Evolutionary conservation across 352 stramenopile genomes (phyloP).

Genomic region (Phytophthora niederhauseri): DNA sequence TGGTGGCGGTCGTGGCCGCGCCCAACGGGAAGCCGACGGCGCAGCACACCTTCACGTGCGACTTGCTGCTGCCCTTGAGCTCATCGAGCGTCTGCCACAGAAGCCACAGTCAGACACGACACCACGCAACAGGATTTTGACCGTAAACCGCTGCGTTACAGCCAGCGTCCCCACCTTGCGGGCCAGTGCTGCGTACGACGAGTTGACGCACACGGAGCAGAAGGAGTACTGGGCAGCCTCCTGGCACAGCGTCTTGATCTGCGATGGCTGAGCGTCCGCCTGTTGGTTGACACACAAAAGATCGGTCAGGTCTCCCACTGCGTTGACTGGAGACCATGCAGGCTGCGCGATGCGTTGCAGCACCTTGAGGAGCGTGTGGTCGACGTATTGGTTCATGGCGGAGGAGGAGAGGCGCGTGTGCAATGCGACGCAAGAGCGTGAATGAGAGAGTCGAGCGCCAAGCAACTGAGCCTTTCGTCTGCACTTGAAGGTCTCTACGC

Average conservation of each 20-base stretch:
- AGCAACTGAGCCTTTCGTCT: constrained; percentile 13
- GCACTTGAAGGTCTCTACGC: constrained; percentile 1
- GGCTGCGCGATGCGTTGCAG: neutral
- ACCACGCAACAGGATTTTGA: neutral
- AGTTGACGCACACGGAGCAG: constrained; percentile 85
- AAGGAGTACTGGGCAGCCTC: constrained; percentile 77
- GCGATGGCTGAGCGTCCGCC: constrained; percentile 65
- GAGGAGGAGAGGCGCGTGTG: neutral
- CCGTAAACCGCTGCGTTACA: too few relatives aligned
- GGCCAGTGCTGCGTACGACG: constrained; percentile 63
- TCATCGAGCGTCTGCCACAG: constrained; percentile 49
- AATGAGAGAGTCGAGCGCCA: constrained; percentile 13
- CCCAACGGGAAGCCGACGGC: constrained; percentile 85
- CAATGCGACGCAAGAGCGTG: constrained; percentile 6
- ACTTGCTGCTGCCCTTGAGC: constrained; percentile 38
- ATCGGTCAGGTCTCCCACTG: constrained; percentile 10
- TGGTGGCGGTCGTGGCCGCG: constrained; percentile 57
- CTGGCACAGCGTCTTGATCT: constrained; percentile 71
- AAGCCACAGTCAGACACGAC: neutral
- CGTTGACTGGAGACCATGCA: neutral
- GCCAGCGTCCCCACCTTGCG: constrained; percentile 46
- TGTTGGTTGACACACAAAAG: constrained; percentile 27
- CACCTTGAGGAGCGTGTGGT: constrained; percentile 87
- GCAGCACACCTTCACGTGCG: constrained; percentile 82
- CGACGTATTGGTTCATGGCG: constrained; percentile 66